These are phyloP conservation scores for Luzula sylvatica DNA, from an alignment of 176 grass and related monocot species.

Conservation along the genomic window DNA sequence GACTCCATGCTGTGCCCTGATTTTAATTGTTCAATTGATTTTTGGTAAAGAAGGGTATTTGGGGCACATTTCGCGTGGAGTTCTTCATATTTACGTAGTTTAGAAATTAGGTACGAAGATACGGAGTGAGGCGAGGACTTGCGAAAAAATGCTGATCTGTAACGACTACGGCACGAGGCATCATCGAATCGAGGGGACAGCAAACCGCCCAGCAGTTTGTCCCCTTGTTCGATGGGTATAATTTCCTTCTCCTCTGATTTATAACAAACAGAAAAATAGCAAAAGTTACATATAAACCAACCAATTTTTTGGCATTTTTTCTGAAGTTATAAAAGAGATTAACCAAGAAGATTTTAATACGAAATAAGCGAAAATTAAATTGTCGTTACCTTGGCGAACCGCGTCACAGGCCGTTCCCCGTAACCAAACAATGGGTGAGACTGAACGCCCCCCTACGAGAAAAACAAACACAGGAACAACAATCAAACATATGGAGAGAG, in stretches of 20 bases:
- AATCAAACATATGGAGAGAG: constrained; percentile 32
- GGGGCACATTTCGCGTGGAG: constrained; percentile 49
- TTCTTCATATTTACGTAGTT: constrained; percentile 53
- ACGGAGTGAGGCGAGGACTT: constrained; percentile 28
- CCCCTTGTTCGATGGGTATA: neutral
- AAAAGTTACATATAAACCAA: neutral
- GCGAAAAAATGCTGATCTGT: constrained; percentile 20
- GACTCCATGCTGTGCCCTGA: constrained; percentile 28
- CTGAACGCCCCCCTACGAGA: constrained; percentile 10
- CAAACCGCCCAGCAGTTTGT: constrained; percentile 43
- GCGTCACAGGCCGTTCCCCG: constrained; percentile 23
- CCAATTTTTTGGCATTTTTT: neutral
- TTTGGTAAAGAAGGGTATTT: constrained; percentile 36
- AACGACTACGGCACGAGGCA: constrained; percentile 39
- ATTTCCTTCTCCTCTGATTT: neutral
- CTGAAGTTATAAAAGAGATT: too few species aligned
- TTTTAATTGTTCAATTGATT: constrained; percentile 34
- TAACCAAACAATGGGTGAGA: constrained; percentile 24
- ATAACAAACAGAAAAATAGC: neutral
- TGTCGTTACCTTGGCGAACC: constrained; percentile 17
- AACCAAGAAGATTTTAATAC: too few species aligned
- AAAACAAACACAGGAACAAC: constrained; percentile 32
- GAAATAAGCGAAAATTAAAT: neutral
- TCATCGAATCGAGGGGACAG: constrained; percentile 32
- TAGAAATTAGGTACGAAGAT: constrained; percentile 44